Percentiles rank a stretch among this genome's conserved stretches.
Evolutionary conservation across 2,329 filamentous ascomycete genomes (phyloP).

Genomic region (Curvularia lunata): DNA sequence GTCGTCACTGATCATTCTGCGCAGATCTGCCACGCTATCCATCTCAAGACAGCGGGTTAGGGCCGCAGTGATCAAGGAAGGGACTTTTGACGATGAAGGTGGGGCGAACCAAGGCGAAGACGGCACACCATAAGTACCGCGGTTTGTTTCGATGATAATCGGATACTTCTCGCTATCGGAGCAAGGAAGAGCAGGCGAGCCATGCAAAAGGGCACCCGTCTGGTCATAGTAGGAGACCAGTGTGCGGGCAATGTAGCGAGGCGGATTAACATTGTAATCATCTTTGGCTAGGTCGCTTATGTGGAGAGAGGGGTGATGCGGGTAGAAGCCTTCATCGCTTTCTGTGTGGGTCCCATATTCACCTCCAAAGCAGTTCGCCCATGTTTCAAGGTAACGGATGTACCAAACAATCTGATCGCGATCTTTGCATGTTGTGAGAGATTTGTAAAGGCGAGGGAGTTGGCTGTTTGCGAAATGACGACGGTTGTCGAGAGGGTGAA

Average conservation of each 20-base stretch:
- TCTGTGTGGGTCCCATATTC: background rate
- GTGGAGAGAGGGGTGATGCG: conserved; percentile 18
- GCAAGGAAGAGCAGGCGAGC: conserved; percentile 19
- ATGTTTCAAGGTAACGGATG: conserved; percentile 25
- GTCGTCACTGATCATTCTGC: conserved; percentile 9
- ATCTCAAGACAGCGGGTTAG: conserved; percentile 22
- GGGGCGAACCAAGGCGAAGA: conserved; percentile 26
- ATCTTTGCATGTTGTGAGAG: conserved; percentile 13
- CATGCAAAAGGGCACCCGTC: conserved; percentile 20
- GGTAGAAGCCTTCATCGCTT: conserved; percentile 13
- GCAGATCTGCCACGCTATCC: background rate
- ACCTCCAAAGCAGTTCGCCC: conserved; percentile 16
- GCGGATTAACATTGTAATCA: background rate
- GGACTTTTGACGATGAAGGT: conserved; percentile 15
- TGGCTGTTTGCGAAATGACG: conserved; percentile 11
- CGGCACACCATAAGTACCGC: conserved; percentile 26
- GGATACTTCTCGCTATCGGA: conserved; percentile 14
- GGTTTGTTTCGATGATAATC: conserved; percentile 28
- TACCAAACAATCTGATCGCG: conserved; percentile 23
- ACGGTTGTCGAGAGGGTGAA: conserved; percentile 3
- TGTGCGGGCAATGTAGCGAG: conserved; percentile 27
- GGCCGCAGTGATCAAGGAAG: conserved; percentile 25
- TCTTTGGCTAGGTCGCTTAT: background rate
- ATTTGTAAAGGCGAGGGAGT: conserved; percentile 14
- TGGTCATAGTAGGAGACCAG: conserved; percentile 33